Base-by-base conservation (phyloP, 306 rosid genomes). In the Castanea sativa region DNA sequence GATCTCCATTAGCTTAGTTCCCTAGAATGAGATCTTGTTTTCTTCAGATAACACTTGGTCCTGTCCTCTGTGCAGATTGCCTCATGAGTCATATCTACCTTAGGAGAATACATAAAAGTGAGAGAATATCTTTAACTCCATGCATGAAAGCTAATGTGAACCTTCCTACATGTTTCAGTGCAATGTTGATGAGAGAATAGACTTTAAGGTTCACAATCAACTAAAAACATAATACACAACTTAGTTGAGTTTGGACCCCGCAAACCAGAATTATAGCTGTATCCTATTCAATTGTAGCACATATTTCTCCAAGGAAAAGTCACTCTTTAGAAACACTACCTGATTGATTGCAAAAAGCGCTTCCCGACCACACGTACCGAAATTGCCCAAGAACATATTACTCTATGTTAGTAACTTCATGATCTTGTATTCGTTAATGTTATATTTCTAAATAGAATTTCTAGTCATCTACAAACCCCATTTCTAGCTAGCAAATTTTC, bases 1-100 rank as follows among this genome's bases (percentile, higher is more conserved):
- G 67, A 77, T 55, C 57, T 32, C 76, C 76, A 57, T 67, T 77
- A 32, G 49, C 75, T 55, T 38, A 7, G 11, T 38, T 77, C 16
- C 23, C 18, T 13, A 16, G 55, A 38, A 70, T 43, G 74, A 21
- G 55, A 19, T 41, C 20, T 21, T n/a, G 18, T 32, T 67, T 7
- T 7, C 14, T 30, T 67, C 2, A 43, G n/a, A 18, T 27, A 71
- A 21, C 14, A 8, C 13, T 19, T 6, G 23, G 27, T 6, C 52
- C 1, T 45, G 57, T 21, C 21, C 29, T 45, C 25, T 43, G 0
- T n/a, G 21, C 65, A 18, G 65, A 58, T 58, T 19, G 21, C 27
- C 65, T 19, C 11, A 58, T 12, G 53, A 49, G 0, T 38, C 45
- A 38, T 15, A 41, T 72, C 63, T n/a, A 19, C 57, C 58, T 23